phyloP scores from a whole-genome alignment of 2,329 filamentous ascomycete genomes.

The Penicillium sp. region DNA sequence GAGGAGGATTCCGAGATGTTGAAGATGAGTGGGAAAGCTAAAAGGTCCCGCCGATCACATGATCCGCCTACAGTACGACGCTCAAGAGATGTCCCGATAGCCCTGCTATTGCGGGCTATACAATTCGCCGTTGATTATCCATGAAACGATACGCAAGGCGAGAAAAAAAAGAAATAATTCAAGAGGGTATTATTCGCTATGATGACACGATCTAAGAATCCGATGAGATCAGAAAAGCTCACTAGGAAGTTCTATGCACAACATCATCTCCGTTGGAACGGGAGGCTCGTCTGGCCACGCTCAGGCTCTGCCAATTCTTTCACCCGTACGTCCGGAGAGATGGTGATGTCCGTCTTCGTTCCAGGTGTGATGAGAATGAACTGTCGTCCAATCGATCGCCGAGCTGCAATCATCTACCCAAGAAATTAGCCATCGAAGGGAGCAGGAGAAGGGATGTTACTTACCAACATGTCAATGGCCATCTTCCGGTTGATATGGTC shows the following conservation, averaged over 20 bases:
- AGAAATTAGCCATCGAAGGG: constrained; percentile 17
- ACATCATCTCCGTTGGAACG: constrained; percentile 26
- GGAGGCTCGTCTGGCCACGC: constrained; percentile 39
- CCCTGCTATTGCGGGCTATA: no score
- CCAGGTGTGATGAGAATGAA: constrained; percentile 97
- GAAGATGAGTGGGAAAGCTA: constrained; percentile 11
- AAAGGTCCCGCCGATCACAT: constrained; percentile 10
- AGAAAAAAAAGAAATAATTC: no score
- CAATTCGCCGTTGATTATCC: no score
- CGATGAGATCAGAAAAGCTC: no score
- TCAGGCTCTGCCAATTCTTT: constrained; percentile 45
- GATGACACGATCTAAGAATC: neutral
- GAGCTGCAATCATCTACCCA: constrained; percentile 68
- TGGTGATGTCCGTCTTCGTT: constrained; percentile 55
- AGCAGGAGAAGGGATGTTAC: constrained; percentile 29
- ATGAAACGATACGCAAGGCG: no score
- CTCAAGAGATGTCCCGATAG: no score
- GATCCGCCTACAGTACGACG: neutral
- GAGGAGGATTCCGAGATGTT: constrained; percentile 2
- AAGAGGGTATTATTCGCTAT: neutral
- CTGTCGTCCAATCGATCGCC: constrained; percentile 80
- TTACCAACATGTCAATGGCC: constrained; percentile 86
- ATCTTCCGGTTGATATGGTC: constrained; percentile 91
- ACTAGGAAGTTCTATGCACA: no score
- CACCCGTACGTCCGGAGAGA: constrained; percentile 42